A percentile compares a stretch with the other conserved stretches of the same genome.
Evolutionary conservation across 78 protist species (phyloP).

Genomic region (Chrysochromulina parva): DNA sequence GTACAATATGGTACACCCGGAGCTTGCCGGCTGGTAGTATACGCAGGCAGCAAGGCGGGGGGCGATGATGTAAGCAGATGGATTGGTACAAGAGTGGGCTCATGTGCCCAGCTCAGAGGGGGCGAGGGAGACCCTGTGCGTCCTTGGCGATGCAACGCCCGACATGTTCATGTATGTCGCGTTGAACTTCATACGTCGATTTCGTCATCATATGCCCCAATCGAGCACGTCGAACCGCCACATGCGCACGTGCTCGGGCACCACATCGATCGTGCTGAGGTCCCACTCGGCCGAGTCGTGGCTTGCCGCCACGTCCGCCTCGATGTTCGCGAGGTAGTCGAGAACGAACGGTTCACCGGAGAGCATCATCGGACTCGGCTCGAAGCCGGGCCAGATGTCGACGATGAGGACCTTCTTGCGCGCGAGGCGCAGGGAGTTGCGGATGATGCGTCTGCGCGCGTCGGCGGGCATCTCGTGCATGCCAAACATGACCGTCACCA

Average conservation of each 20-base stretch:
- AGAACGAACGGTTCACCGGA: background rate
- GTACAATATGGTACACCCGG: no score
- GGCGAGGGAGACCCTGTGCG: no score
- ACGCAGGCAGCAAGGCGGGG: no score
- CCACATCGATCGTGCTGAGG: background rate
- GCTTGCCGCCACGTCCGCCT: background rate
- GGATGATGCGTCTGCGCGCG: background rate
- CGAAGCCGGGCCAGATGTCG: background rate
- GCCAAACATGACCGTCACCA: background rate
- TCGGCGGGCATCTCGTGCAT: slow-evolving; percentile 1
- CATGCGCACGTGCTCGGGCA: background rate
- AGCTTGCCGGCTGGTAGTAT: no score
- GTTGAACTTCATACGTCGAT: no score
- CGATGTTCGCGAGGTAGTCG: background rate
- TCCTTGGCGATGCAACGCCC: no score
- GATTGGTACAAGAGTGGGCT: no score
- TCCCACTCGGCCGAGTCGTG: background rate
- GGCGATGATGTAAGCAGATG: no score
- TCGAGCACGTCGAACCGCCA: background rate
- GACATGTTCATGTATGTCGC: no score
- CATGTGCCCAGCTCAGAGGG: no score
- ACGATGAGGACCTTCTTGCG: background rate
- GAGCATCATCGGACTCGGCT: background rate
- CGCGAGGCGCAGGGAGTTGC: background rate
- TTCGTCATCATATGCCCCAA: no score